Conservation (phyloP, 768 basidiomycete genomes). For the Inosperma sp. region DNA sequence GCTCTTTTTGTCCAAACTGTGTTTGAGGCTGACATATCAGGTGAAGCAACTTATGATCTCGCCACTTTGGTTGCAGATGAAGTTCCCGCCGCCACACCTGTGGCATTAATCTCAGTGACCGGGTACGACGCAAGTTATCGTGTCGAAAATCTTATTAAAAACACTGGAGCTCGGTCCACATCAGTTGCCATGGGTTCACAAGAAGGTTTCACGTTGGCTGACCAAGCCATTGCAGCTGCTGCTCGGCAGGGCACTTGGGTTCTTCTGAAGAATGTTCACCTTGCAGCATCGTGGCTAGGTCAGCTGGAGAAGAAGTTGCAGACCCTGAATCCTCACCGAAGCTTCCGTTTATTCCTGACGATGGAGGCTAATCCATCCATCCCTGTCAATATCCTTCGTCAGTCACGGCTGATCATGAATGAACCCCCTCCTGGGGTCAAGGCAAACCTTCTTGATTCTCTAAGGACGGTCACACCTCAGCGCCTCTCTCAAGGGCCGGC, state of each 20-base stretch:
- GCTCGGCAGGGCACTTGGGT: slow-evolving; percentile 96
- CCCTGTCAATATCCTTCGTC: slow-evolving; percentile 93
- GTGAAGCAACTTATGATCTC: slow-evolving; percentile 71
- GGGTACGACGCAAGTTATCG: slow-evolving; percentile 99
- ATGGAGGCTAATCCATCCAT: slow-evolving; percentile 96
- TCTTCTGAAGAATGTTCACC: slow-evolving; percentile 93
- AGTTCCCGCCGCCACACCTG: slow-evolving; percentile 72
- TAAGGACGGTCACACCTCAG: slow-evolving; percentile 64
- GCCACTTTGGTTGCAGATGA: slow-evolving; percentile 74
- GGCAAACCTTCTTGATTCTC: slow-evolving; percentile 90
- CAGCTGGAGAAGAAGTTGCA: slow-evolving; percentile 96
- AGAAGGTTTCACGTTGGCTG: slow-evolving; percentile 93
- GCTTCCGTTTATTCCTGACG: slow-evolving; percentile 95
- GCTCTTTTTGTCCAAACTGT: slow-evolving; percentile 68
- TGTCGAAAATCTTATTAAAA: slow-evolving; percentile 82
- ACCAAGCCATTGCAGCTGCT: slow-evolving; percentile 91
- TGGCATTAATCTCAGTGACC: slow-evolving; percentile 88
- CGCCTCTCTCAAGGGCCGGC: slow-evolving; percentile 82
- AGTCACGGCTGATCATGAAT: slow-evolving; percentile 96
- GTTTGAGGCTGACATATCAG: slow-evolving; percentile 77
- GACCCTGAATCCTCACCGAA: slow-evolving; percentile 80
- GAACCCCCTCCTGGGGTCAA: slow-evolving; percentile 97
- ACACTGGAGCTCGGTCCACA: slow-evolving; percentile 68
- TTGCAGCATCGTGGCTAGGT: slow-evolving; percentile 93
- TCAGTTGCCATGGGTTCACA: slow-evolving; percentile 98